phyloP scores from a whole-genome alignment of 2,329 filamentous ascomycete genomes.

The Cladosporium sp. region DNA sequence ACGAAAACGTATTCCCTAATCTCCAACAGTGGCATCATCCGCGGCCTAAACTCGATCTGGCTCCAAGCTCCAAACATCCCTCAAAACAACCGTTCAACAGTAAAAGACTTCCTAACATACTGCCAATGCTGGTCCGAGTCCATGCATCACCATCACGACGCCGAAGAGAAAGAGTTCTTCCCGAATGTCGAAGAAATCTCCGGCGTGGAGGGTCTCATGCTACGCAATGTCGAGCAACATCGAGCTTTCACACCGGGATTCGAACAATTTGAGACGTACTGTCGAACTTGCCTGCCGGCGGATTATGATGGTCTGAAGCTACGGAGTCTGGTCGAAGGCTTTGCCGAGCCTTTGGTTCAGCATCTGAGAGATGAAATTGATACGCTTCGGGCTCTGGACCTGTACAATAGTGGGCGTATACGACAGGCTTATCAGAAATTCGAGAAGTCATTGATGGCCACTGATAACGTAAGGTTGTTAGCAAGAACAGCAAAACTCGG shows the following conservation, averaged over 20 bases:
- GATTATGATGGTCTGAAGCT: slow-evolving; percentile 24
- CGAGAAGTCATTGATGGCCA: slow-evolving; percentile 29
- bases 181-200: slow-evolving; percentile 28
- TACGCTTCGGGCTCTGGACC: slow-evolving; percentile 18
- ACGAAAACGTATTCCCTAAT: no score
- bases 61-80: slow-evolving; percentile 27
- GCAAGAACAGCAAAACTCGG: not conserved
- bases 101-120: slow-evolving; percentile 29
- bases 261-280: slow-evolving; percentile 24
- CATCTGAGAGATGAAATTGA: slow-evolving; percentile 27
- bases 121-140: slow-evolving; percentile 29
- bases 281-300: slow-evolving; percentile 18
- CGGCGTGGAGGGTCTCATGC: slow-evolving; percentile 28
- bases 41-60: slow-evolving; percentile 35
- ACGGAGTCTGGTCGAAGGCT: slow-evolving; percentile 21
- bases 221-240: slow-evolving; percentile 32
- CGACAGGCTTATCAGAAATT: slow-evolving; percentile 24
- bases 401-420: slow-evolving; percentile 21
- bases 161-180: slow-evolving; percentile 31
- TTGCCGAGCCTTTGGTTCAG: slow-evolving; percentile 22
- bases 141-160: slow-evolving; percentile 32
- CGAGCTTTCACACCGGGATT: slow-evolving; percentile 27
- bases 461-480: slow-evolving; percentile 25
- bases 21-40: slow-evolving; percentile 23
- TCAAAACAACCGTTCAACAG: slow-evolving; percentile 16